Evolutionary conservation across 2,329 filamentous ascomycete species (phyloP).

Genomic region (Mycosphaerella sp.): DNA sequence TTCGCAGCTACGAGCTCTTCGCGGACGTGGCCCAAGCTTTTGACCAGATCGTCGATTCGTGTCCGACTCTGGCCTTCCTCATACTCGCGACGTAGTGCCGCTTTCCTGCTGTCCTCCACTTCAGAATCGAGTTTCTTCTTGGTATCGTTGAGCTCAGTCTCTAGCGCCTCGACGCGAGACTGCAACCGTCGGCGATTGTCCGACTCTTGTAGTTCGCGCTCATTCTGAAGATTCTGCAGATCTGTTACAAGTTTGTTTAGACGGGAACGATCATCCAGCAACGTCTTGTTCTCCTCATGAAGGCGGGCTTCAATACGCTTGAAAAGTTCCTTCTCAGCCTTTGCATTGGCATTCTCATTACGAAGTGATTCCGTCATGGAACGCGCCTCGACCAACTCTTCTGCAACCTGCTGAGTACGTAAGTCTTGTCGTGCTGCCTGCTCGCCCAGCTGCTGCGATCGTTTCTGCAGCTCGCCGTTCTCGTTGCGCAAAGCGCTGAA

Average conservation of each 20-base stretch:
- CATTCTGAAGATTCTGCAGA: slow-evolving; percentile 83
- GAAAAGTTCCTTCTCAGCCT: slow-evolving; percentile 91
- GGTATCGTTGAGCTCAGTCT: slow-evolving; percentile 67
- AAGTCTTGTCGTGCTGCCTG: slow-evolving; percentile 84
- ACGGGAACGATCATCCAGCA: slow-evolving; percentile 76
- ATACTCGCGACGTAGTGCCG: slow-evolving; percentile 77
- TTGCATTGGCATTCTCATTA: slow-evolving; percentile 85
- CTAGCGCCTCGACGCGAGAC: slow-evolving; percentile 67
- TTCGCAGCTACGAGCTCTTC: slow-evolving; percentile 83
- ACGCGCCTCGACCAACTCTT: slow-evolving; percentile 83
- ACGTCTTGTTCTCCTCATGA: slow-evolving; percentile 76
- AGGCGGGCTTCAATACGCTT: slow-evolving; percentile 87
- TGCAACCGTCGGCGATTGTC: slow-evolving; percentile 78
- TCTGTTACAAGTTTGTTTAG: slow-evolving; percentile 77
- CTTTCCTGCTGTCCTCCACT: slow-evolving; percentile 75
- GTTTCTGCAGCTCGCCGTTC: slow-evolving; percentile 79
- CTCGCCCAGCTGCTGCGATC: slow-evolving; percentile 69
- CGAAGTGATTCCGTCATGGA: slow-evolving; percentile 78
- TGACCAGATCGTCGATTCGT: slow-evolving; percentile 83
- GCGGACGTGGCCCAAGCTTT: slow-evolving; percentile 69
- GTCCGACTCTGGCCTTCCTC: slow-evolving; percentile 84
- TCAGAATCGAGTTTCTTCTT: slow-evolving; percentile 82
- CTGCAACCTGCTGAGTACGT: slow-evolving; percentile 81
- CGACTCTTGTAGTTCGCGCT: slow-evolving; percentile 76
- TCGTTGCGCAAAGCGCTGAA: slow-evolving; percentile 77